Base-by-base conservation (phyloP, 306 rosid species). In the Benincasa hispida region DNA sequence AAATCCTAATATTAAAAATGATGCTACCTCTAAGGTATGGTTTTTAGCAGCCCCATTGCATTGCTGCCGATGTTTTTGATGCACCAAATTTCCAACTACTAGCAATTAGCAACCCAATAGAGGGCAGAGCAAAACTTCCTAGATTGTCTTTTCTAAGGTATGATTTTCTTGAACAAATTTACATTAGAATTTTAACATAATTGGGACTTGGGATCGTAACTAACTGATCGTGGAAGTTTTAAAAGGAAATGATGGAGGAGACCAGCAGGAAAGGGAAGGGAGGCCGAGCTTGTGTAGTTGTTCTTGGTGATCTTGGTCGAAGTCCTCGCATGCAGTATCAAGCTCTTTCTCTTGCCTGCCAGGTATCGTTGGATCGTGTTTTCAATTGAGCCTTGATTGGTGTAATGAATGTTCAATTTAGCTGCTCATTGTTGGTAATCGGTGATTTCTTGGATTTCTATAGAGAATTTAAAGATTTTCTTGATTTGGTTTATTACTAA, bases 281-380 rank as follows among this genome's bases (percentile, higher is more conserved):
- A 82, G 87, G 91, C 77, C 91, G 96, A 75, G 97, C 97, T 37
- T 94, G 98, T 75, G 91, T 94, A 19, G 95, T 94, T 59, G 98
- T 94, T 72, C 83, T 94, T 65, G 97, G 97, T 1, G 97, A 94
- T 81, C 84, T 94, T 48, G 98, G 98, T 68, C 98, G 99, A 50
- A 94, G 95, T 78, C 99, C 99, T 80, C 87, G 99, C 79, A 94
- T 94, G 99, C 97, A 94, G 77, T 94, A 89, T 39, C 99, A 94
- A 19, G 94, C 99, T 79, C 93, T 94, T 79, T 94, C 99, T 45
- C 91, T 92, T 32, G 91, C 96, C 13, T 86, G 90, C 83, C 99
- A 94, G 92, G 97, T 92, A 47, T 69, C 56, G 2, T 41, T 15
- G 8, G 21, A 37, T 0, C 19, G 6, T 17, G 32, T 62, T 18